Percentiles rank a stretch among this genome's conserved stretches.
Evolutionary conservation across 1,284 basidiomycete species (phyloP).

Genomic region (Inonotus hispidus): DNA sequence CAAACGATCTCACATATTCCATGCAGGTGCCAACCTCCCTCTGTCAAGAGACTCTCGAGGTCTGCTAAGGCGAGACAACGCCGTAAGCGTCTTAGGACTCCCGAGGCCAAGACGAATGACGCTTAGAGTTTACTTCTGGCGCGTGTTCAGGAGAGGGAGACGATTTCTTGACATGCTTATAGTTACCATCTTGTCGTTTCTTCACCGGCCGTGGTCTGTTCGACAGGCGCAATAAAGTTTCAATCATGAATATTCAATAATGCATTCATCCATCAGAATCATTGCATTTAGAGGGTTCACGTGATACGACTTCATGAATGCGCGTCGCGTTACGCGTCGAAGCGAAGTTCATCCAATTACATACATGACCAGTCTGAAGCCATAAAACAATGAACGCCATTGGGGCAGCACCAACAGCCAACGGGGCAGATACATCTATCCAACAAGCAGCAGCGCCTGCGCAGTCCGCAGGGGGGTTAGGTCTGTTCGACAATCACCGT

Average conservation of each 20-base stretch:
- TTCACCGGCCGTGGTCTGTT: no score
- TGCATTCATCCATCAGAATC: no score
- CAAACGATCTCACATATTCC: not conserved
- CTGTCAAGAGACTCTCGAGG: conserved; percentile 48
- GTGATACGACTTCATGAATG: no score
- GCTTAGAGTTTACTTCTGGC: not conserved
- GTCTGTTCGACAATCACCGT: not conserved
- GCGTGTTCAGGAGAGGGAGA: no score
- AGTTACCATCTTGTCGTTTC: not conserved
- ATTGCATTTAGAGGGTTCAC: no score
- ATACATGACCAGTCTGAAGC: no score
- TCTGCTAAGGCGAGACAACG: conserved; percentile 52
- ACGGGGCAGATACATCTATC: not conserved
- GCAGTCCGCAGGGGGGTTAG: not conserved
- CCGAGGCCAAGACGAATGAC: not conserved
- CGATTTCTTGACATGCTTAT: not conserved
- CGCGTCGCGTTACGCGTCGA: not conserved
- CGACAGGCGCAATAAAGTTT: no score
- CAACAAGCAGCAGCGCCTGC: not conserved
- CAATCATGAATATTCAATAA: no score
- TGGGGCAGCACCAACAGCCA: not conserved
- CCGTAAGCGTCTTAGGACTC: conserved; percentile 37
- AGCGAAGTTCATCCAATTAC: not conserved
- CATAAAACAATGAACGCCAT: not conserved
- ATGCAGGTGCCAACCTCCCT: conserved; percentile 52